Conservation (phyloP, 2,329 filamentous ascomycete genomes). For the Penicillium sclerotigenum region DNA sequence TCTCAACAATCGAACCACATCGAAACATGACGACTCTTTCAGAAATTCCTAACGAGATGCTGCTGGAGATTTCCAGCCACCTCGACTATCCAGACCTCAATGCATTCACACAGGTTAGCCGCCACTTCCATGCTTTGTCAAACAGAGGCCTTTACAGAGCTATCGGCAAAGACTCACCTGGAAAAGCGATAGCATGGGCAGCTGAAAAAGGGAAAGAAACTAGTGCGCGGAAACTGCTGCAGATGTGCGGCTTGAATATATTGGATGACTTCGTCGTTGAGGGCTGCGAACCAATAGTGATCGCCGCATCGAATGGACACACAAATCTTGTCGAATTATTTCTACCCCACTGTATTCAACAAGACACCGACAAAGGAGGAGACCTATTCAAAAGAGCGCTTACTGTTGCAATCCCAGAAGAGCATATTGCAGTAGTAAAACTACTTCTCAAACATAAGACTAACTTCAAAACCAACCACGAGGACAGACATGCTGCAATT, state of each 20-base stretch:
- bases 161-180: background rate
- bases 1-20: background rate
- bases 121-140: background rate
- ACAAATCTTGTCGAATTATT: background rate
- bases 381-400: background rate
- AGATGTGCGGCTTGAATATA: background rate
- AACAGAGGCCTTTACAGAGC: background rate
- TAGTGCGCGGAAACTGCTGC: background rate
- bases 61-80: background rate
- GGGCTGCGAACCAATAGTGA: background rate
- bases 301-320: background rate
- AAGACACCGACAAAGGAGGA: background rate
- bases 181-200: background rate
- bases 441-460: background rate
- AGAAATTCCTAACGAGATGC: background rate
- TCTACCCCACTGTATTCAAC: background rate
- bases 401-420: background rate
- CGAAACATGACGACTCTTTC: background rate
- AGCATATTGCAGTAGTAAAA: background rate
- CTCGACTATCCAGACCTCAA: background rate
- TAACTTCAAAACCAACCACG: background rate
- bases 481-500: background rate
- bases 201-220: background rate
- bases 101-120: background rate
- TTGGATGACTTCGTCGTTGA: background rate